Evolutionary conservation across 768 basidiomycete species (phyloP), one percentile per base, ranked within the genome.

Genomic region (Rossbeevera mucosa): DNA sequence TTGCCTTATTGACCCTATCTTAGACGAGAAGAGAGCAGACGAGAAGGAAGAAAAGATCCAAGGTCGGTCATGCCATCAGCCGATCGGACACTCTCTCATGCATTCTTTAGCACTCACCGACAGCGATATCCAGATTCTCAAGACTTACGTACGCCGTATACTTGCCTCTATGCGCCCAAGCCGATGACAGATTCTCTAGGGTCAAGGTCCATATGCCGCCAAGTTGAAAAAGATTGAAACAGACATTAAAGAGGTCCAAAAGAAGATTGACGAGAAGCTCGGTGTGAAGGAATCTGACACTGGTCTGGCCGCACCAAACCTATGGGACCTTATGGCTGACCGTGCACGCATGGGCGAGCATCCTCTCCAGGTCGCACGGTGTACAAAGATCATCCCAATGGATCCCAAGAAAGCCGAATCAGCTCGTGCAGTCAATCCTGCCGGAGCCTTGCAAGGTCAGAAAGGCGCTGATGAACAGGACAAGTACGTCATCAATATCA

Each of bases 221-320:
- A 83, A 86, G 57, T 76, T 98, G 45, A 96, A 94, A 77, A 82
- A 86, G 68, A 88, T 86, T 4, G 95, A 98, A 61, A 73, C 77
- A 47, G 96, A 98, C 66, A 91, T 98, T 59, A 94, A 93, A 64
- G 92, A 95, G 44, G 86, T 96, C 33, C 95, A 95, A 75, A 94
- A 94, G 67, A 85, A 94, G 31, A 94, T 99, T 51, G 95, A 98
- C 62, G 95, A 98, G 77, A 94, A 92, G 69, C 89, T 99, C 56
- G 96, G 93, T 56, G 93, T 98, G 54, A 96, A 97, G 80, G 96
- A 99, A 69, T 94, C 91, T 2, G 96, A 98, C 71, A 99, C 96
- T 12, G 96, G 96, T 44, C 81, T 99, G 50, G 94, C 96, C 2
- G 84, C 93, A 9, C 95, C 96, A 9, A 97, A 98, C 67, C 75